A percentile compares a stretch with the other conserved stretches of the same genome.
phyloP scores from a whole-genome alignment of 2,329 filamentous ascomycete species.

The Monosporascus sp. region DNA sequence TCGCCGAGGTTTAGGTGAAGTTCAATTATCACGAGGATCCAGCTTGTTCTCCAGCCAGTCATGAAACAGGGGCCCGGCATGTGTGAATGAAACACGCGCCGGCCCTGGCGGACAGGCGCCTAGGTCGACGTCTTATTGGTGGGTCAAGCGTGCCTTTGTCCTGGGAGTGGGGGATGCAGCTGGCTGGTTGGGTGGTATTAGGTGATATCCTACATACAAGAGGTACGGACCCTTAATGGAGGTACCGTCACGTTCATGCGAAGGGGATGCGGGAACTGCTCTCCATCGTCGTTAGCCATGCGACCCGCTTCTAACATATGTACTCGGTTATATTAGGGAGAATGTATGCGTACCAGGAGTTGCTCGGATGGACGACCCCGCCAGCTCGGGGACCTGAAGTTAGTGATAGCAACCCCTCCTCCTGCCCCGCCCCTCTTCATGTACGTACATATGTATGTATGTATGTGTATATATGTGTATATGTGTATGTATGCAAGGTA shows the following conservation, averaged over 20 bases:
- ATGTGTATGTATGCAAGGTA: background rate
- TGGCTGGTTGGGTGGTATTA: background rate
- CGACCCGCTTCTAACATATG: too few species aligned
- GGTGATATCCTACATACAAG: background rate
- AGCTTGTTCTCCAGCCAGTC: constrained; percentile 16
- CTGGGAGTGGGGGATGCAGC: background rate
- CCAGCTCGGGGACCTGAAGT: too few species aligned
- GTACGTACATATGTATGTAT: too few species aligned
- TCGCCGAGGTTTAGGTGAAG: too few species aligned
- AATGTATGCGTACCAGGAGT: too few species aligned
- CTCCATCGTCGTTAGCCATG: too few species aligned
- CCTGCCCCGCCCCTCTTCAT: too few species aligned
- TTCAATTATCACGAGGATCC: background rate
- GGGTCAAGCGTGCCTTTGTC: constrained; percentile 1
- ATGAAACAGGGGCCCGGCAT: constrained; percentile 24
- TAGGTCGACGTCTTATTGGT: constrained; percentile 18
- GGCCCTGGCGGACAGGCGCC: constrained; percentile 21
- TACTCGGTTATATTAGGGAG: too few species aligned
- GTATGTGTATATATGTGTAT: background rate
- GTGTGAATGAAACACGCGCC: constrained; percentile 25
- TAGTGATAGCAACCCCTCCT: too few species aligned
- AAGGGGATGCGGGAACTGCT: too few species aligned
- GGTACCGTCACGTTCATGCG: too few species aligned
- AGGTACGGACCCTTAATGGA: background rate
- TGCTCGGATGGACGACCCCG: too few species aligned